These are phyloP conservation scores for Luffa aegyptiaca DNA, from an alignment of 306 rosid genomes.

Conservation along the genomic window DNA sequence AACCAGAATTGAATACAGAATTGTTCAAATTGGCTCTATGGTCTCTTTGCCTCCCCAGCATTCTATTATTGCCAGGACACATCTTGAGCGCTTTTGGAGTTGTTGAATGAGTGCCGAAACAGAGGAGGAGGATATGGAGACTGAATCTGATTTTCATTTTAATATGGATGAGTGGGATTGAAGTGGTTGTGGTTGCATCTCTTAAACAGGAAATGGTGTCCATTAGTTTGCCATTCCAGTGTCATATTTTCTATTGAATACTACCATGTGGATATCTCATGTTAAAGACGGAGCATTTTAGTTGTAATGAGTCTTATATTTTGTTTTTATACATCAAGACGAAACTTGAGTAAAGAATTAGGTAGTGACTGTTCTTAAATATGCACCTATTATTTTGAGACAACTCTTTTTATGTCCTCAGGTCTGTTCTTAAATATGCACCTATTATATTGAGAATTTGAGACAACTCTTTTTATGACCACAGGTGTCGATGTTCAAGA, in stretches of 20 bases:
- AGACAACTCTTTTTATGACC: background rate
- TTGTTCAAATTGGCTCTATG: background rate
- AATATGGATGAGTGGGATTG: background rate
- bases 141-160: background rate
- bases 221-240: background rate
- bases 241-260: background rate
- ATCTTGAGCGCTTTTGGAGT: background rate
- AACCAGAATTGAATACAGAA: background rate
- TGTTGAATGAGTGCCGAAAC: background rate
- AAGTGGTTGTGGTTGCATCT: background rate
- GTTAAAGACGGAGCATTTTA: background rate
- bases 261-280: background rate
- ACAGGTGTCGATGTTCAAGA: slow-evolving; percentile 93
- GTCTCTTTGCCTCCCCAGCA: background rate
- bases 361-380: background rate
- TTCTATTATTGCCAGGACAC: background rate
- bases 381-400: background rate
- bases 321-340: background rate
- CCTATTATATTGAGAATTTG: background rate
- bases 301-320: background rate
- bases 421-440: background rate
- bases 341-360: background rate
- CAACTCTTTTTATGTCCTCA: background rate
- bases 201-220: background rate
- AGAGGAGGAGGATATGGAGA: background rate